Percentiles rank a stretch among this genome's conserved stretches.
Conservation (phyloP, 768 basidiomycete genomes). For the Lactifluus volemus region DNA sequence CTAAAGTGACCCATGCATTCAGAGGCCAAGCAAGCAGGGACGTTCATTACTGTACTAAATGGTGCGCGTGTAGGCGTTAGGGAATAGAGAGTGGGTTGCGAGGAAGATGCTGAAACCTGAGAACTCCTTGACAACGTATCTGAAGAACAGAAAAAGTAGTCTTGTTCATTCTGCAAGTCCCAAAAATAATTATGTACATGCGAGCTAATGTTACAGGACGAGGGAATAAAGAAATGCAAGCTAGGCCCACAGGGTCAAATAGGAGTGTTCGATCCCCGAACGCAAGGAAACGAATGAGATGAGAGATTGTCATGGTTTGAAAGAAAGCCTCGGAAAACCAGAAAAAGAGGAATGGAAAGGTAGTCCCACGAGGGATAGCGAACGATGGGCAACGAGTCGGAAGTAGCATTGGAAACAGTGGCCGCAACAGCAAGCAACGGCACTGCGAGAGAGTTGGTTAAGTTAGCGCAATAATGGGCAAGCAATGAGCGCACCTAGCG, state of each 20-base stretch:
- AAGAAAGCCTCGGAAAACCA: neutral
- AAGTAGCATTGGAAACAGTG: no score
- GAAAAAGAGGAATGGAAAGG: no score
- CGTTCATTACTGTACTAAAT: neutral
- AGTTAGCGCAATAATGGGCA: neutral
- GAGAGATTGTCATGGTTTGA: neutral
- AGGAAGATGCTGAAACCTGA: neutral
- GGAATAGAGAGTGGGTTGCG: no score
- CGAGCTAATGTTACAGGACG: neutral
- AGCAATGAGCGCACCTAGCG: neutral
- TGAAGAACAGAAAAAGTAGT: neutral
- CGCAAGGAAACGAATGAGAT: neutral
- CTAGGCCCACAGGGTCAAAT: neutral
- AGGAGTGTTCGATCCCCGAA: neutral
- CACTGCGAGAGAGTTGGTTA: neutral
- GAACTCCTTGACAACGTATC: neutral
- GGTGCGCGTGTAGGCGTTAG: neutral
- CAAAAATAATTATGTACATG: neutral
- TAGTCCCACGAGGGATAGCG: no score
- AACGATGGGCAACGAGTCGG: no score
- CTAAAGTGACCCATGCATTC: neutral
- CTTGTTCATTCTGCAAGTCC: neutral
- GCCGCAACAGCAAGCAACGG: neutral
- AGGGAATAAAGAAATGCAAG: neutral
- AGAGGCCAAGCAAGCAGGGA: neutral